Evolutionary conservation across 257 asterid species (phyloP), one percentile per base, ranked within the genome.

Genomic region (Nemophila menziesii): DNA sequence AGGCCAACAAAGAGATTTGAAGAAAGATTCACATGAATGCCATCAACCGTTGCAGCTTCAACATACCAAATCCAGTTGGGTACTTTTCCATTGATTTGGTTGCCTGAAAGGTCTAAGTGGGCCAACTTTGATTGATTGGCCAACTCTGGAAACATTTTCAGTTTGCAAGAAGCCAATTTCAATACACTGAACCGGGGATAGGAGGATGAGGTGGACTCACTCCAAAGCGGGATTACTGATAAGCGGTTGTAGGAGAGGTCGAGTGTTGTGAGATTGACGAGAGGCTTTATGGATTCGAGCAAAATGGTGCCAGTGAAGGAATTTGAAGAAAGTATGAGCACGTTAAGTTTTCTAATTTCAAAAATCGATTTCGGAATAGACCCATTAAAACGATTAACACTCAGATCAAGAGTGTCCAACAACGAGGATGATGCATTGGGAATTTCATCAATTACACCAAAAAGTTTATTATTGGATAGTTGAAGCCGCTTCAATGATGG

Each of bases 51-150:
- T n/a, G n/a, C n/a, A n/a, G n/a, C n/a, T 1, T 66, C 70, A 7
- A 44, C 52, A 48, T 62, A 59, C 89, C 78, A 78, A 11, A 73
- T 3, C 80, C 82, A 77, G 18, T 52, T 73, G 4, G 82, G 82
- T 22, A 73, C 63, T 54, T 60, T 67, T 5, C 87, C 82, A 3
- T 13, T 17, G 29, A 77, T 39, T 14, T 38, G 52, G 48, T 73
- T 77, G 37, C 54, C 26, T 0, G 87, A 70, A 45, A 77, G 73
- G 56, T 73, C 87, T 1, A 77, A 57, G 64, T 51, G 42, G 60
- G 13, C 43, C 20, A 76, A 20, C 9, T 59, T 38, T 26, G 72
- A 33, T 0, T 52, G 66, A 23, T 66, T 72, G 54, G 43, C 52
- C 39, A 72, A 37, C 34, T 29, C 46, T 11, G 66, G 84, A 20